Evolutionary conservation across 768 basidiomycete genomes (phyloP).

Genomic region (Mycena sanguinolenta): DNA sequence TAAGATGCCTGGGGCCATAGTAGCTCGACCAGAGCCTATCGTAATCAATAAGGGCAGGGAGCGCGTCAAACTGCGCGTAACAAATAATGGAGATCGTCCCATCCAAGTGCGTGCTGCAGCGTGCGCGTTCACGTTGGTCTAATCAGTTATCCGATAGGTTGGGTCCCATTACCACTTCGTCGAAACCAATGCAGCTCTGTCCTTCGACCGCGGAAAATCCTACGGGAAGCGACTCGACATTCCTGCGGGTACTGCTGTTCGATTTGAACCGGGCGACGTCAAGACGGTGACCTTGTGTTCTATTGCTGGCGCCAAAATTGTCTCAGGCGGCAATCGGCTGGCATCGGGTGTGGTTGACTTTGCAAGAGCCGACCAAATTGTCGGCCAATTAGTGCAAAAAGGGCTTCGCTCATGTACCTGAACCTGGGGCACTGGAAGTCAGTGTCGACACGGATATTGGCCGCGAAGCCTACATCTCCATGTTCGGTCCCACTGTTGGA

Average conservation of each 20-base stretch:
- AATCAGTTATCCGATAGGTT: slow-evolving; percentile 64
- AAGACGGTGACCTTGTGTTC: slow-evolving; percentile 88
- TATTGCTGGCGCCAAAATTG: slow-evolving; percentile 78
- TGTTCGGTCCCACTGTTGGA: slow-evolving; percentile 96
- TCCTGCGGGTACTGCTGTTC: slow-evolving; percentile 92
- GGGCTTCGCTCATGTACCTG: slow-evolving; percentile 79
- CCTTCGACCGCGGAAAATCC: slow-evolving; percentile 85
- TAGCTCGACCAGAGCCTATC: slow-evolving; percentile 75
- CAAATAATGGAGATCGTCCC: slow-evolving; percentile 93
- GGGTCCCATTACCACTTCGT: slow-evolving; percentile 97
- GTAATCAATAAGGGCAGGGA: slow-evolving; percentile 81
- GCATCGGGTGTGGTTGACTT: slow-evolving; percentile 68
- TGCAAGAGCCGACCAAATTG: slow-evolving; percentile 59
- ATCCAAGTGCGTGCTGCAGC: slow-evolving; percentile 74
- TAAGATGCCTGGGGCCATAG: slow-evolving; percentile 81
- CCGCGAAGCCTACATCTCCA: slow-evolving; percentile 85
- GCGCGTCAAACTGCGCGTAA: slow-evolving; percentile 79
- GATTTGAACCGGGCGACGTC: slow-evolving; percentile 94
- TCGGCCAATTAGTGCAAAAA: slow-evolving; percentile 63
- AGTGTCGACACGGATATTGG: slow-evolving; percentile 67
- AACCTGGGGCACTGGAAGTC: slow-evolving; percentile 72
- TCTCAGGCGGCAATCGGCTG: slow-evolving; percentile 87
- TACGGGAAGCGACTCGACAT: slow-evolving; percentile 94
- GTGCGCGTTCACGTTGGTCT: slow-evolving; percentile 15
- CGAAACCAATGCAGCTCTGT: slow-evolving; percentile 86